Percentiles rank a stretch among this genome's conserved stretches.
phyloP scores from a whole-genome alignment of 768 basidiomycete species.

The Boletus tylopilopsis region DNA sequence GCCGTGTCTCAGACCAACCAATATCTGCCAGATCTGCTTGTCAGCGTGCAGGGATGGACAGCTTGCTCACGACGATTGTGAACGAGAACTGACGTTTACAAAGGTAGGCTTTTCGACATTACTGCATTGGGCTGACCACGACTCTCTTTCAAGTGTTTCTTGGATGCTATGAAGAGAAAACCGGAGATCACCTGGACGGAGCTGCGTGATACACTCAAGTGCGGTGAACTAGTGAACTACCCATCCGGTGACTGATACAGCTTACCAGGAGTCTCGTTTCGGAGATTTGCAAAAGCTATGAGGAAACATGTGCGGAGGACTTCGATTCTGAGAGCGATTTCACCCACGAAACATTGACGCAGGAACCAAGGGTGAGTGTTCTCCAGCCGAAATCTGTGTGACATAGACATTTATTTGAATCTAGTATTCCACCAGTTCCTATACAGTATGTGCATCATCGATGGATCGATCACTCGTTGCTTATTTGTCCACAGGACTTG shows the following conservation, averaged over 20 bases:
- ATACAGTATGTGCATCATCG: slow-evolving; percentile 2
- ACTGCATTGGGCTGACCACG: background rate
- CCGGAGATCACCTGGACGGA: slow-evolving; percentile 18
- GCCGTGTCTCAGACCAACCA: background rate
- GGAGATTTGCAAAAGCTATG: slow-evolving; percentile 12
- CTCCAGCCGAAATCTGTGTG: background rate
- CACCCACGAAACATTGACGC: slow-evolving; percentile 3
- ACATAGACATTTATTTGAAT: background rate
- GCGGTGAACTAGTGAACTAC: background rate
- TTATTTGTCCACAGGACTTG: slow-evolving; percentile 11
- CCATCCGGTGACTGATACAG: background rate
- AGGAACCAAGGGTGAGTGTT: slow-evolving; percentile 22
- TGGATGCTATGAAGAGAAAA: slow-evolving; percentile 9
- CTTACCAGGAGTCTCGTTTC: slow-evolving; percentile 9
- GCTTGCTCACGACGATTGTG: slow-evolving; percentile 20
- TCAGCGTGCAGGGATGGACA: slow-evolving; percentile 28
- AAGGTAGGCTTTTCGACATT: slow-evolving; percentile 13
- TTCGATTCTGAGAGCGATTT: background rate
- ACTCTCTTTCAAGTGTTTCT: slow-evolving; percentile 14
- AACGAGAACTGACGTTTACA: slow-evolving; percentile 20
- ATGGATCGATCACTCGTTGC: background rate
- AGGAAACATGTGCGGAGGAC: background rate
- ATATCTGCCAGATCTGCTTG: slow-evolving; percentile 18
- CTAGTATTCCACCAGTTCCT: slow-evolving; percentile 11
- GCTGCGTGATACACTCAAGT: slow-evolving; percentile 18